phyloP scores from a whole-genome alignment of 306 rosid genomes.

The Medicago lupulina region DNA sequence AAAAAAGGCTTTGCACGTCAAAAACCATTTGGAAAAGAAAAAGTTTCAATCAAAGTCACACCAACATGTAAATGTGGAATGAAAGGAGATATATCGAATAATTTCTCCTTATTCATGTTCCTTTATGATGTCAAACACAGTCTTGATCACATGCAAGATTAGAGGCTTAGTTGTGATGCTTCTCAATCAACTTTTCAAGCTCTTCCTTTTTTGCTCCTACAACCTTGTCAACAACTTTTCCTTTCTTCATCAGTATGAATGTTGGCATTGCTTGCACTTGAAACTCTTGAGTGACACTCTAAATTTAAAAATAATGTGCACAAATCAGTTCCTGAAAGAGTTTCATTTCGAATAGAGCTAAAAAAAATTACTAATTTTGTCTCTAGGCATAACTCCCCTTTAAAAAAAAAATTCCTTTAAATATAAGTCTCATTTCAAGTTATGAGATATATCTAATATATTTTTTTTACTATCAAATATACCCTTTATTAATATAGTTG shows the following conservation, averaged over 20 bases:
- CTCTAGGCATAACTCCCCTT: too few relatives aligned
- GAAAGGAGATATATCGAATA: slow-evolving; percentile 9
- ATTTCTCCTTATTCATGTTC: slow-evolving; percentile 37
- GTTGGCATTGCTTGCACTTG: slow-evolving; percentile 82
- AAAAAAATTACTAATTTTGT: too few relatives aligned
- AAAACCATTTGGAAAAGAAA: neutral
- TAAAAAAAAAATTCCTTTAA: too few relatives aligned
- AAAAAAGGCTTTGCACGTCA: slow-evolving; percentile 3
- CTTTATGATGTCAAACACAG: neutral
- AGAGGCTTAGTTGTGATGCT: slow-evolving; percentile 51
- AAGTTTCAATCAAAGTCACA: slow-evolving; percentile 8
- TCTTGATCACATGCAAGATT: slow-evolving; percentile 20
- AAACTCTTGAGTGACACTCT: slow-evolving; percentile 66
- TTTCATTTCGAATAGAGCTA: too few relatives aligned
- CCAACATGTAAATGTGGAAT: slow-evolving; percentile 14
- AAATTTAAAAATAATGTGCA: neutral
- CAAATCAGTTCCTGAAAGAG: neutral
- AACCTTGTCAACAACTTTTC: slow-evolving; percentile 64
- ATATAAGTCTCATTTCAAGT: too few relatives aligned
- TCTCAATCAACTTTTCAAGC: slow-evolving; percentile 64
- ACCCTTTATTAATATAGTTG: too few relatives aligned
- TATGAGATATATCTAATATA: too few relatives aligned
- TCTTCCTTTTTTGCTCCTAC: slow-evolving; percentile 75
- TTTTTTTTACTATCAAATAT: too few relatives aligned
- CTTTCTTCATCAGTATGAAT: slow-evolving; percentile 72